Evolutionary conservation across 768 basidiomycete species (phyloP), one percentile per base, ranked within the genome.

Genomic region (Russula foetens): DNA sequence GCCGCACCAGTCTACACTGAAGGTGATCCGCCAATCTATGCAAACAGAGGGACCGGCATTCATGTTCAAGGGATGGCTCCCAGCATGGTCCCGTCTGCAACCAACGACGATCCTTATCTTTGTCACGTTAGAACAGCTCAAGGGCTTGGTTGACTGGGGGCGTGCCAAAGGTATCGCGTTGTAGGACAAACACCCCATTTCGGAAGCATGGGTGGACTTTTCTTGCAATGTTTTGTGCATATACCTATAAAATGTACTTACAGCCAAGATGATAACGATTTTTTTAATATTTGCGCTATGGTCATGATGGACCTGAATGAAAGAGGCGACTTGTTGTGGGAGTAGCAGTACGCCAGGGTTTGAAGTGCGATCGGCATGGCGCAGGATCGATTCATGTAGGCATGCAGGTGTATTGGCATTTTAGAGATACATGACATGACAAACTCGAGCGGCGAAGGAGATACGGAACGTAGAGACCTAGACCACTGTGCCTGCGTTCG

Each of bases 401-500:
- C 62, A 65, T 63, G 52, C 29, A 46, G 23, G 29, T 35, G 52
- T 56, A 61, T 33, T 48, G 55, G 50, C 50, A 43, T 44, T 50
- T 59, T 63, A 60, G 54, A 52, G 59, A 55, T 63, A 65, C 63
- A 67, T 23, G 59, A 56, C 46, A 66, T 64, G 33, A 56, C 43
- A 35, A 50, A 38, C 53, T n/a, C 2, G 64, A 66, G 61, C 48
- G 54, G 43, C 60, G 66, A 63, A 64, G 24, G 33, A 52, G 66
- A 48, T 56, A 53, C 56, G 65, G 31, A 55, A 57, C 52, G 62
- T 63, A 61, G 59, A 54, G 60, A 44, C 67, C 87, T 80, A 98
- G 73, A 98, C 96, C 72, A 98, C 96, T 62, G 96, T 98, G 71
- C 95, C 94, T 62, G 95, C 94, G 76, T 98, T 98, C 67, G 95